These are phyloP conservation scores for Aspergillus viridinutans DNA, from an alignment of 2,329 filamentous ascomycete species.

Conservation along the genomic window DNA sequence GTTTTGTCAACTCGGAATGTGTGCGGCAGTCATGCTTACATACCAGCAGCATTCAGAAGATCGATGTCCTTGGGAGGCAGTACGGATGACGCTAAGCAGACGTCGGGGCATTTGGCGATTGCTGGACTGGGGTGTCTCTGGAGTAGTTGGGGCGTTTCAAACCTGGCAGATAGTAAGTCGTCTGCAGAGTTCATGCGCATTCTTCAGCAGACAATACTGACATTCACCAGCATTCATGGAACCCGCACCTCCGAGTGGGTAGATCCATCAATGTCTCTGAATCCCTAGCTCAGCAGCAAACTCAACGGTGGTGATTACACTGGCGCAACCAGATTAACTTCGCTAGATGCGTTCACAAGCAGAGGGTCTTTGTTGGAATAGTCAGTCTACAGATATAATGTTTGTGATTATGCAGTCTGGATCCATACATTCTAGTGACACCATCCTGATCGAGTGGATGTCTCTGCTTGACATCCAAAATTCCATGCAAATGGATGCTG, in stretches of 20 bases:
- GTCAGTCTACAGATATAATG: no score
- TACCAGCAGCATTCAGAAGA: constrained; percentile 62
- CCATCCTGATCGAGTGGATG: constrained; percentile 50
- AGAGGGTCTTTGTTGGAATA: constrained; percentile 51
- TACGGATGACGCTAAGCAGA: constrained; percentile 47
- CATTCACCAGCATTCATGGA: constrained; percentile 56
- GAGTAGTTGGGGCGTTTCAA: constrained; percentile 57
- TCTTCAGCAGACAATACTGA: constrained; percentile 26
- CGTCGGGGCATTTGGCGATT: constrained; percentile 56
- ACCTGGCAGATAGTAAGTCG: constrained; percentile 43
- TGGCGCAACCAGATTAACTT: constrained; percentile 61
- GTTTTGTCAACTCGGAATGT: not conserved
- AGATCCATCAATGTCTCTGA: constrained; percentile 57
- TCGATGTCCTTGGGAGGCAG: constrained; percentile 53
- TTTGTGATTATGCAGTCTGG: no score
- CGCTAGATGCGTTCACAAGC: constrained; percentile 69
- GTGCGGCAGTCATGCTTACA: constrained; percentile 1
- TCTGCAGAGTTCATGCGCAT: not conserved
- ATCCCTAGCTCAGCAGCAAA: constrained; percentile 54
- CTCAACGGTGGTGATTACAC: constrained; percentile 56
- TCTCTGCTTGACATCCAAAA: constrained; percentile 45
- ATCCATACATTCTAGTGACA: no score
- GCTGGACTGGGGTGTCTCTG: constrained; percentile 48
- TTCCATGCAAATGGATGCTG: constrained; percentile 56
- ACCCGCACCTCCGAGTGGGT: constrained; percentile 60